Base-by-base conservation (phyloP, 306 rosid genomes). In the Glycine latifolia region DNA sequence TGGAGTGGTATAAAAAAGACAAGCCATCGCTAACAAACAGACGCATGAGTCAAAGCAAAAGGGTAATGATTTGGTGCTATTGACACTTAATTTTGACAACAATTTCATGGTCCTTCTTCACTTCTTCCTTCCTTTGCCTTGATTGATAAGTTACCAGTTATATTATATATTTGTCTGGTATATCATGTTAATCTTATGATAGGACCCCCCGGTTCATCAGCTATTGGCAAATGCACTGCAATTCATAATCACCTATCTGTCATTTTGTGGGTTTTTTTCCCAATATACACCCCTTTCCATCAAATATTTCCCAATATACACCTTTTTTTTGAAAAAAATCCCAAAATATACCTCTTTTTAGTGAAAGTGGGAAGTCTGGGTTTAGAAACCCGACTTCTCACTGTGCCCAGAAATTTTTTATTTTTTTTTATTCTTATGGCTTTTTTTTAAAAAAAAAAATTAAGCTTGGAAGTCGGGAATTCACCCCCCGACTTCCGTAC, bases 151-250 rank as follows among this genome's bases (percentile, higher is more conserved):
- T 62, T 76, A 62, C 66, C 85, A 52, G 8, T 74, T 84, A 12
- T 37, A 26, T 26, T 26, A 26, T 26, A 75, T 74, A 55, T 77
- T 78, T 47, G 73, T 84, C 16, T 56, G 16, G n/a, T 56, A 58
- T 79, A 26, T 73, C 87, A 79, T 77, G 87, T 84, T 84, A 84
- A 79, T 79, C 13, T 79, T 50, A 3, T 66, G 81, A 84, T n/a
- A 70, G 76, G 85, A 75, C 85, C 14, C 53, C 41, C 12, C 31
- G 31, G 31, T 84, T 75, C 69, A 74, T 59, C 52, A 48, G 15
- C 62, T 71, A 70, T 59, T 58, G 50, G 10, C 20, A 81, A 65
- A 54, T 1, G 6, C 72, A 16, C 75, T 83, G 76, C 76, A 52
- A 3, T 71, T 83, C 83, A 78, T 78, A 12, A 78, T 83, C 70